Percentiles rank a stretch among this genome's conserved stretches.
Conservation (phyloP, 2,329 filamentous ascomycete genomes). For the Metarhizium rileyi region DNA sequence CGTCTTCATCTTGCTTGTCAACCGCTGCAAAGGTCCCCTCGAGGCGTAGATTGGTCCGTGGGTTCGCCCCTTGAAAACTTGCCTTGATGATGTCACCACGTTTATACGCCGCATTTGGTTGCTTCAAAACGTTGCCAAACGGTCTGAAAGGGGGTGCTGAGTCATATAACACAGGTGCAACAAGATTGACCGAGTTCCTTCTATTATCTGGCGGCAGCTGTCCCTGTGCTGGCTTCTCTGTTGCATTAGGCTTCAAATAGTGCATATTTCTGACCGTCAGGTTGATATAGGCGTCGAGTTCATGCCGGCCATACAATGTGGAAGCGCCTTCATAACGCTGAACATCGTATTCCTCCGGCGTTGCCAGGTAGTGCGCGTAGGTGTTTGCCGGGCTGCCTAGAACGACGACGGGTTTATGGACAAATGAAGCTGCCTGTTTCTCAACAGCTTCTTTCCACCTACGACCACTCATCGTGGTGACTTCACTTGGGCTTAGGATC, state of each 20-base stretch:
- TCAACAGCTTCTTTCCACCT: conserved; percentile 46
- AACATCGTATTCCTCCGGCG: conserved; percentile 68
- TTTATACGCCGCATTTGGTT: conserved; percentile 43
- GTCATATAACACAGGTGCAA: conserved; percentile 69
- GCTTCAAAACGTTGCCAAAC: conserved; percentile 58
- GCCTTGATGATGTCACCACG: conserved; percentile 53
- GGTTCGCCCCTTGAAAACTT: conserved; percentile 78
- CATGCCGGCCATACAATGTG: conserved; percentile 76
- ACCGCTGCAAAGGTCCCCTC: conserved; percentile 71
- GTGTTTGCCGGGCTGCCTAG: conserved; percentile 84
- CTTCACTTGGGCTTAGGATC: conserved; percentile 77
- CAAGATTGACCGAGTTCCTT: conserved; percentile 65
- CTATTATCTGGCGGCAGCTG: conserved; percentile 70
- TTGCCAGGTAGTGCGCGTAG: conserved; percentile 75
- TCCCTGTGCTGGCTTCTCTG: conserved; percentile 36
- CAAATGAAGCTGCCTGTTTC: conserved; percentile 49
- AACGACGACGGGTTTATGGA: conserved; percentile 59
- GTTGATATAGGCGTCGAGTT: conserved; percentile 80
- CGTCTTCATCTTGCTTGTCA: conserved; percentile 44
- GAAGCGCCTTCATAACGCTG: conserved; percentile 95
- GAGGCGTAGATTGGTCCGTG: conserved; percentile 74
- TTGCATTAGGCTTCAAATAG: conserved; percentile 28
- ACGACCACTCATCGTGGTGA: conserved; percentile 84
- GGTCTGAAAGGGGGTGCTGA: conserved; percentile 50
- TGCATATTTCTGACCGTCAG: conserved; percentile 54